Evolutionary conservation across 2,329 filamentous ascomycete species (phyloP), one percentile per base, ranked within the genome.

Genomic region (Gaeumannomyces tritici): DNA sequence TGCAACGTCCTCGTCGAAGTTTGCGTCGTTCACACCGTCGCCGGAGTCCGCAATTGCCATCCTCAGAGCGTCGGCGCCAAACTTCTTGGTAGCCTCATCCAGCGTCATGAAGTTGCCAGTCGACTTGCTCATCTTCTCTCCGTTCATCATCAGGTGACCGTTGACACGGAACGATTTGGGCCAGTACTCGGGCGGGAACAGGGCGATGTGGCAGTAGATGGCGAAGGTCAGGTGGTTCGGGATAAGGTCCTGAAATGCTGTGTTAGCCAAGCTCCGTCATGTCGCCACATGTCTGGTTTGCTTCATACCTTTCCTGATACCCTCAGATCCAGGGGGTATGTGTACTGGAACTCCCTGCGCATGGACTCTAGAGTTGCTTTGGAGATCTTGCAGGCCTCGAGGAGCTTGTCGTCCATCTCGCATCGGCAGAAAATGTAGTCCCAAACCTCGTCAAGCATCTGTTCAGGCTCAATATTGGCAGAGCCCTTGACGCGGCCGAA

Each of bases 41-140:
- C 95, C 95, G 15, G 92, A 92, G 74, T 99, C 95, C 24, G 93
- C 93, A 66, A 99, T 86, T 4, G 93, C 92, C 69, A 98, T 89
- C 72, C 93, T 86, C n/a, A 72, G 70, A 4, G 95, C 95, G 73
- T 98, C 95, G 11, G 95, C 93, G 70, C 95, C 95, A 70, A 95
- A 99, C 75, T 99, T 99, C 69, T 87, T 83, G 18, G 93, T 89
- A 33, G 93, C 84, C 65, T 97, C 90, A 62, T 87, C 84, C 61
- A 98, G 81, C 13, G 95, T 98, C 74, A 99, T 82, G 80, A 99
- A 99, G 79, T 98, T 99, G 65, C 95, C 95, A 0, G 93, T 97
- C 62, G 89, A 93, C 80, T 99, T 99, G 74, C 87, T 89, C 95
- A 99, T 99, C 84, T 99, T 99, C 73, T 96, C 91, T 60, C 93